Percentiles rank a stretch among this genome's conserved stretches.
These are phyloP conservation scores for Geranomyces variabilis DNA, from an alignment of 192 early-diverging fungal genomes.

Conservation along the genomic window DNA sequence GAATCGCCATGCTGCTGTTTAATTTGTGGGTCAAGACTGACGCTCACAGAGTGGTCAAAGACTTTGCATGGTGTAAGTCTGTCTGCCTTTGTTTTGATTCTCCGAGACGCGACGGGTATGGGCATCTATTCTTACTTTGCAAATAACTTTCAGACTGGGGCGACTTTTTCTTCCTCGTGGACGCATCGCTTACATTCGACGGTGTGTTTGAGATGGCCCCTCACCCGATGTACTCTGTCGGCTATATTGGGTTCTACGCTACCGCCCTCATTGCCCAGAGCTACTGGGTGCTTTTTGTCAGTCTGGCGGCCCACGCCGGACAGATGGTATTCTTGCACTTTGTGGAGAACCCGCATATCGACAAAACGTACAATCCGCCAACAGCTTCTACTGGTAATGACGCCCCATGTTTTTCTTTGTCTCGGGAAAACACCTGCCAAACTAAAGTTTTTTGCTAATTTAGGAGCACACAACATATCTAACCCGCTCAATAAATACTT, in stretches of 20 bases:
- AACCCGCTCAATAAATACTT: constrained; percentile 56
- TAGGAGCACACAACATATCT: not conserved
- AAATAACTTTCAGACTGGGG: constrained; percentile 91
- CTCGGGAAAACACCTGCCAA: too few species aligned
- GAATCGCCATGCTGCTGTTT: constrained; percentile 79
- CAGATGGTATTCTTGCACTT: constrained; percentile 88
- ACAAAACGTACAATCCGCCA: constrained; percentile 63
- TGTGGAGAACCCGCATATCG: constrained; percentile 91
- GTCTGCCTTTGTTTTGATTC: constrained; percentile 23
- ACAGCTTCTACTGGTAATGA: too few species aligned
- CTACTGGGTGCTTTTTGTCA: constrained; percentile 89
- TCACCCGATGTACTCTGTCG: constrained; percentile 99
- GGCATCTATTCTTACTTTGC: constrained; percentile 44
- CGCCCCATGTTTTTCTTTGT: too few species aligned
- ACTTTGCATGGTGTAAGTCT: constrained; percentile 94
- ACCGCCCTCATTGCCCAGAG: constrained; percentile 87
- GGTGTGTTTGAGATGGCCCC: constrained; percentile 96
- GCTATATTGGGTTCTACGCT: constrained; percentile 96
- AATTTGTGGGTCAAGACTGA: constrained; percentile 97
- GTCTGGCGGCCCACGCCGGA: constrained; percentile 81
- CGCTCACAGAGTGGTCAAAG: constrained; percentile 92
- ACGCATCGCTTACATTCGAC: constrained; percentile 77
- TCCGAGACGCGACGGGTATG: too few species aligned
- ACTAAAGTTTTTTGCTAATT: too few species aligned
- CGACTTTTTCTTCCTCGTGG: constrained; percentile 96